Percentiles rank a stretch among this genome's conserved stretches.
phyloP scores from a whole-genome alignment of 139 green algal species.

The Tetraselmis striata region DNA sequence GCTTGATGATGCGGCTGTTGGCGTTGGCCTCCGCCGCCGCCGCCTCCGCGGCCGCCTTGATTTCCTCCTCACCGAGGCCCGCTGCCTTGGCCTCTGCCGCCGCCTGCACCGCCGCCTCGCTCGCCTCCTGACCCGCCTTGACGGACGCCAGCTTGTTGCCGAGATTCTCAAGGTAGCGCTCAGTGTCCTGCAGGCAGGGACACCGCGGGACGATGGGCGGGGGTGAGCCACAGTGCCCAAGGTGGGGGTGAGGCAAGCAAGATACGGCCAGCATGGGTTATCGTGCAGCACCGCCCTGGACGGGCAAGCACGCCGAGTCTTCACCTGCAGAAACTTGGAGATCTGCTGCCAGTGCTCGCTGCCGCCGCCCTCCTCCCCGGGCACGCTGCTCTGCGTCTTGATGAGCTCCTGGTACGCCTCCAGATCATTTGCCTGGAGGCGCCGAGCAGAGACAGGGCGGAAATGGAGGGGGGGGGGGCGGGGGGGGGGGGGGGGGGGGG shows the following conservation, averaged over 20 bases:
- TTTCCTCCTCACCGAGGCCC: constrained; percentile 67
- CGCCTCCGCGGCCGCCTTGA: constrained; percentile 36
- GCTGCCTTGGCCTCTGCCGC: constrained; percentile 44
- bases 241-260: no score
- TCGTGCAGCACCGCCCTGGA: no score
- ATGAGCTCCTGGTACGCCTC: constrained; percentile 92
- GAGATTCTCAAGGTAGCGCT: constrained; percentile 91
- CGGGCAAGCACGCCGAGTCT: no score
- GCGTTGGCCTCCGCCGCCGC: constrained; percentile 48
- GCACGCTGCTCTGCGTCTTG: constrained; percentile 11
- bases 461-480: no score
- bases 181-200: constrained; percentile 73
- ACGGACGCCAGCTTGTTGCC: constrained; percentile 72
- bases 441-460: no score
- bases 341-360: constrained; percentile 57
- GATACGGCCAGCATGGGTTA: no score
- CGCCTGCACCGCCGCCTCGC: constrained; percentile 44
- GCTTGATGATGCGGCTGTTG: constrained; percentile 29
- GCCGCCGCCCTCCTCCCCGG: constrained; percentile 2
- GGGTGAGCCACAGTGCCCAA: no score
- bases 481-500: no score
- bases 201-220: no score
- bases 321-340: constrained; percentile 52
- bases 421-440: constrained; percentile 89
- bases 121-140: constrained; percentile 54